phyloP scores from a whole-genome alignment of 192 early-diverging fungal genomes.

The Pilobolus umbonatus region DNA sequence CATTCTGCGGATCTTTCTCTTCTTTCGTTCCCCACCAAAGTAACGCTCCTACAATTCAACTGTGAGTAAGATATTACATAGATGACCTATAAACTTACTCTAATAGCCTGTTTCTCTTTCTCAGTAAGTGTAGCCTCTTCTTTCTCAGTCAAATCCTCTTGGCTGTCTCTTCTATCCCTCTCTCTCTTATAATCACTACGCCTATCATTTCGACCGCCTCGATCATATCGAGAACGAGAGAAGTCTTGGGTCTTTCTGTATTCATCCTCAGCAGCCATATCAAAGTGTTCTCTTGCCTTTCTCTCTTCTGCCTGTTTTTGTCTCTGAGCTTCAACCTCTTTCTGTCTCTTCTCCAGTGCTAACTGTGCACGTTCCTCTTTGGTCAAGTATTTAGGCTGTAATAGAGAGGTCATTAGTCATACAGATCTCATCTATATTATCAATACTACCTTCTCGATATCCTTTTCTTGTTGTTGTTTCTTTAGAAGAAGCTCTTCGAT shows the following conservation, averaged over 20 bases:
- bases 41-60: constrained; percentile 62
- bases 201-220: constrained; percentile 18
- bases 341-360: constrained; percentile 77
- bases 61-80: not conserved
- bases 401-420: not conserved
- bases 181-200: constrained; percentile 15
- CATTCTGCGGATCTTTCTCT: constrained; percentile 74
- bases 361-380: constrained; percentile 87
- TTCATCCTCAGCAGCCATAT: constrained; percentile 42
- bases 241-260: constrained; percentile 35
- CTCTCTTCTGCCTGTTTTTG: constrained; percentile 60
- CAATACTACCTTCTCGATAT: constrained; percentile 48
- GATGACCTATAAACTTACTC: constrained; percentile 19
- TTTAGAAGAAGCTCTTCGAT: constrained; percentile 71
- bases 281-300: constrained; percentile 49
- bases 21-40: constrained; percentile 73
- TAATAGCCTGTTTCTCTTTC: constrained; percentile 37
- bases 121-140: constrained; percentile 24
- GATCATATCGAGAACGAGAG: constrained; percentile 23
- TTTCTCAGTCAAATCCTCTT: not conserved
- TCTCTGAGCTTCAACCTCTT: constrained; percentile 73
- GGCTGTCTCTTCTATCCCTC: not conserved
- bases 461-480: constrained; percentile 60
- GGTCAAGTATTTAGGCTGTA: constrained; percentile 76
- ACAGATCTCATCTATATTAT: not conserved